Base-by-base conservation (phyloP, 1,284 basidiomycete species). In the Ceratobasidium sp. region DNA sequence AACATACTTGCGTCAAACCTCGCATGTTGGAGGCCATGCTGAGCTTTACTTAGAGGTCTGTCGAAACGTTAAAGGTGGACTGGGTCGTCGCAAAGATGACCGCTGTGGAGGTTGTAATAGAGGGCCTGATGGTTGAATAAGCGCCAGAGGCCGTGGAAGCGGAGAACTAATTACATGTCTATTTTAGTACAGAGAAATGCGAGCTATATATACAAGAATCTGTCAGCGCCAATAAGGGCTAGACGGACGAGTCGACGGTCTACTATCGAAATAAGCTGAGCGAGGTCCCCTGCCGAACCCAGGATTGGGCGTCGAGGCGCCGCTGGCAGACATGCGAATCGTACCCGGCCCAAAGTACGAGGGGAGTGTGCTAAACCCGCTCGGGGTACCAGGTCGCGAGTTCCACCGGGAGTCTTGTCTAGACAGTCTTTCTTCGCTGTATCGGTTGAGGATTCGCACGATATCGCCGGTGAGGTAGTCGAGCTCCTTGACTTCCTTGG, bases 21-120 rank as follows among this genome's bases (percentile, higher is more conserved):
- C 94, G 86, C 93, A 95, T 96, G 52, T 68, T 87, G 70, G 91
- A 87, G 73, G 93, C 91, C 93, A 94, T 94, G 67, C 72, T 85
- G 74, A 75, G 12, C 6, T 15, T 10, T 15, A 25, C 6, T 25
- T 38, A 29, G 22, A 15, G 8, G 32, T 47, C 1, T 22, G n/a
- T 25, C 17, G n/a, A 47, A 47, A 20, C n/a, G 6, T 20, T 47
- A 20, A 47, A 22, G 7, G 10, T 47, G 20, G 20, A 10, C 45
- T 10, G 10, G 22, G 20, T 47, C 10, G 22, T 10, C 7, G 20
- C 10, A 7, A 20, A 47, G 45, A 20, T 15, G 45, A 47, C 7
- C 45, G n/a, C 10, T 12, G 45, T 47, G 45, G 10, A 8, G 45
- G 20, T 6, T 7, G 8, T 47, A 20, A 12, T 7, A 47, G n/a